These are phyloP conservation scores for Nitzschia inconspicua DNA, from an alignment of 108 stramenopile species.

Conservation along the genomic window DNA sequence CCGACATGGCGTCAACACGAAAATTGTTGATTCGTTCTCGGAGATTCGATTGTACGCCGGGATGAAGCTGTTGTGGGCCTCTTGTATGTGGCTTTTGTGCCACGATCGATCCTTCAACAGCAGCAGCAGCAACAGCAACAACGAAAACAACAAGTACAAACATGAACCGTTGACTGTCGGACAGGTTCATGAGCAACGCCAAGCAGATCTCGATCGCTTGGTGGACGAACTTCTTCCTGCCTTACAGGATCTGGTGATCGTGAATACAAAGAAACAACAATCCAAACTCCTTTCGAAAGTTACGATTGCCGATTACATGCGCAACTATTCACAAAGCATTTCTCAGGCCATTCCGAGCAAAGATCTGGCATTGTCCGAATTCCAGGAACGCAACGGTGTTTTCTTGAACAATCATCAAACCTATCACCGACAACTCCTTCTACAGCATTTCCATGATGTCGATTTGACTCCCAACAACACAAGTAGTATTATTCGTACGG, in stretches of 20 bases:
- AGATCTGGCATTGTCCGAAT: constrained; percentile 45
- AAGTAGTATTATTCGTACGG: too few species aligned
- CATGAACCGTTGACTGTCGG: constrained; percentile 44
- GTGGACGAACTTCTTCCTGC: constrained; percentile 57
- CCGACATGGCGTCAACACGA: constrained; percentile 34
- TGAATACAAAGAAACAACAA: constrained; percentile 1
- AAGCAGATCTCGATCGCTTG: constrained; percentile 28
- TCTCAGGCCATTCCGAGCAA: constrained; percentile 48
- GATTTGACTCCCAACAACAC: too few species aligned
- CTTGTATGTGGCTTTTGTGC: constrained; percentile 63
- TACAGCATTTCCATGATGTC: neutral
- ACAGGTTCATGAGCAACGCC: constrained; percentile 39
- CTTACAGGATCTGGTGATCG: constrained; percentile 12
- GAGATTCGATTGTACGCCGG: constrained; percentile 30
- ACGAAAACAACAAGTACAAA: neutral
- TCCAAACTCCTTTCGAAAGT: constrained; percentile 10
- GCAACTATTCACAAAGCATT: constrained; percentile 58
- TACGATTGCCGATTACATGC: constrained; percentile 24
- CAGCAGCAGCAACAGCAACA: neutral
- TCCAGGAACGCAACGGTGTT: constrained; percentile 56
- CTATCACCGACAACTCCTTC: constrained; percentile 28
- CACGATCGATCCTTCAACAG: constrained; percentile 23
- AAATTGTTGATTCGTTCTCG: constrained; percentile 17
- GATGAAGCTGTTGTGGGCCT: constrained; percentile 59
- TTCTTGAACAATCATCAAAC: constrained; percentile 14